These are phyloP conservation scores for Lepidium campestre DNA, from an alignment of 441 rosid genomes.

Conservation along the genomic window DNA sequence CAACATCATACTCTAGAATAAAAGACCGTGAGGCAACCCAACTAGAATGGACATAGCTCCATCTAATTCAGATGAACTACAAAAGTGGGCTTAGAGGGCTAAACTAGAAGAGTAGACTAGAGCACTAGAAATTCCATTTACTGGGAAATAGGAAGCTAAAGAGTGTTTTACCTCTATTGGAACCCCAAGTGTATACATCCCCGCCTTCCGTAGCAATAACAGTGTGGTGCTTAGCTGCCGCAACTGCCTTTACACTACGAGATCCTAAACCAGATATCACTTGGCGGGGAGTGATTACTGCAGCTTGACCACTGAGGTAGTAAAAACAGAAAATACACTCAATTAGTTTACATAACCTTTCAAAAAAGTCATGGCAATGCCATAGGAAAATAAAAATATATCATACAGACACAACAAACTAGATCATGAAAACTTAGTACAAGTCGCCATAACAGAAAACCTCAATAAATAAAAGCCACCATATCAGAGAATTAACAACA, in stretches of 20 bases:
- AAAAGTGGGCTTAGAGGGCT: background rate
- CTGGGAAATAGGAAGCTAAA: background rate
- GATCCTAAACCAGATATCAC: slow-evolving; percentile 81
- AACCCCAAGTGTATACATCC: slow-evolving; percentile 96
- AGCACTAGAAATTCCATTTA: background rate
- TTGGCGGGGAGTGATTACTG: slow-evolving; percentile 95
- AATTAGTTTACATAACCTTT: slow-evolving; percentile 9
- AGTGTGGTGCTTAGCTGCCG: slow-evolving; percentile 99
- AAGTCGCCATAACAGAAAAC: background rate
- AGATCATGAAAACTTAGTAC: background rate
- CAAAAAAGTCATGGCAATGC: background rate
- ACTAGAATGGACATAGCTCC: background rate
- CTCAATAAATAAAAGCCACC: background rate
- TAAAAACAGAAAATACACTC: slow-evolving; percentile 23
- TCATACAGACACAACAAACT: background rate
- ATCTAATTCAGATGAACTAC: background rate
- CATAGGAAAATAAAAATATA: background rate
- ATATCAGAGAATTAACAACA: background rate
- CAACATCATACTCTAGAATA: slow-evolving; percentile 5
- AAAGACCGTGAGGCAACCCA: background rate
- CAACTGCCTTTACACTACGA: slow-evolving; percentile 84
- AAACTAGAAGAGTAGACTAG: background rate
- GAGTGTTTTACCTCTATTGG: slow-evolving; percentile 75
- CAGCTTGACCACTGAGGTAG: slow-evolving; percentile 91
- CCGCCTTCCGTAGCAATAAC: slow-evolving; percentile 91